Percentiles rank a stretch among this genome's conserved stretches.
phyloP scores from a whole-genome alignment of 2,329 filamentous ascomycete species.

The Drechslerella coelobrocha region DNA sequence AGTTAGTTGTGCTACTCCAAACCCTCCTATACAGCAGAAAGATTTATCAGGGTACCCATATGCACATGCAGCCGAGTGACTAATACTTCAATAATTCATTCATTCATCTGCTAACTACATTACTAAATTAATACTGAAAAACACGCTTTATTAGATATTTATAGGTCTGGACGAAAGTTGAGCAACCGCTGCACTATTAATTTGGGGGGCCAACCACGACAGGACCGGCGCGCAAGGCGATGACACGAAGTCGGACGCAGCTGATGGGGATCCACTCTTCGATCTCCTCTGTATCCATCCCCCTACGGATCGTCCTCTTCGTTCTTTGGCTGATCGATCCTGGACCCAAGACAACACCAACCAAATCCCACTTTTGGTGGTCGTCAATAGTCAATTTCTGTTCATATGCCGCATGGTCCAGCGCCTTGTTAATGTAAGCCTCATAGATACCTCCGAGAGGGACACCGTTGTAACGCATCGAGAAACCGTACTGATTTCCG shows the following conservation, averaged over 20 bases:
- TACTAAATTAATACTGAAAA: no score
- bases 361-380: slow-evolving; percentile 30
- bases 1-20: no score
- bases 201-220: slow-evolving; percentile 22
- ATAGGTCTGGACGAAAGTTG: slow-evolving; percentile 1
- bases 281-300: slow-evolving; percentile 7
- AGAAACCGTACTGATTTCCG: slow-evolving; percentile 39
- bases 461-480: slow-evolving; percentile 30
- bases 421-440: slow-evolving; percentile 18
- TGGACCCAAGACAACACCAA: slow-evolving; percentile 22
- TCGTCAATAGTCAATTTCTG: slow-evolving; percentile 31
- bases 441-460: slow-evolving; percentile 30
- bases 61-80: no score
- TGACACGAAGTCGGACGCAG: slow-evolving; percentile 28
- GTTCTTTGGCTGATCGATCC: slow-evolving; percentile 27
- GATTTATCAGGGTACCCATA: no score
- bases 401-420: slow-evolving; percentile 27
- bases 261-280: slow-evolving; percentile 25
- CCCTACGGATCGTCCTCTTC: slow-evolving; percentile 25
- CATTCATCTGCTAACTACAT: no score
- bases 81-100: no score
- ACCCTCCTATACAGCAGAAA: no score
- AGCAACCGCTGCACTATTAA: slow-evolving; percentile 1
- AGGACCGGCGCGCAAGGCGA: slow-evolving; percentile 24
- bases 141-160: no score